Percentiles rank a stretch among this genome's conserved stretches.
These are phyloP conservation scores for Pilobolus umbonatus DNA, from an alignment of 192 early-diverging fungal species.

Conservation along the genomic window DNA sequence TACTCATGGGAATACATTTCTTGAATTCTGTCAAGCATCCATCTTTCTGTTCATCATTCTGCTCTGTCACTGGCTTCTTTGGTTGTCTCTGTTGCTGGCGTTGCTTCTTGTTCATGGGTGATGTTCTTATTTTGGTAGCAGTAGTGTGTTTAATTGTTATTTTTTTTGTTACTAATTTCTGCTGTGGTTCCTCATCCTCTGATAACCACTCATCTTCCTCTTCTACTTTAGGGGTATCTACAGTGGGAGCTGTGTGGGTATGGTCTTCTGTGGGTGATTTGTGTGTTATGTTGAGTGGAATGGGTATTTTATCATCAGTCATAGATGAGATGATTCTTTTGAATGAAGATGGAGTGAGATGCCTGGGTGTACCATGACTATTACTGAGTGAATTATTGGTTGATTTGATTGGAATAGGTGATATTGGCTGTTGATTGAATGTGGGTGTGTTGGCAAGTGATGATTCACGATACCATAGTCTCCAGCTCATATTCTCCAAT, in stretches of 20 bases:
- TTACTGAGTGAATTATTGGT: not conserved
- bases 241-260: not conserved
- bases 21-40: not conserved
- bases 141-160: no score
- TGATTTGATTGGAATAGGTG: not conserved
- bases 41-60: not conserved
- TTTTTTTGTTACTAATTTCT: no score
- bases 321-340: not conserved
- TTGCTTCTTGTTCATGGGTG: not conserved
- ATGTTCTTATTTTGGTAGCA: no score
- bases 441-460: not conserved
- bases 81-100: not conserved
- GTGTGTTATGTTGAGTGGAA: no score
- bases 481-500: conserved; percentile 30
- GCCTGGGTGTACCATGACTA: not conserved
- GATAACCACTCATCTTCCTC: not conserved
- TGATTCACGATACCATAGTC: conserved; percentile 35
- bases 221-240: not conserved
- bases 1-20: not conserved
- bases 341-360: not conserved
- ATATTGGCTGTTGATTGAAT: not conserved
- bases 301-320: not conserved
- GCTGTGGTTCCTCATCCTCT: not conserved
- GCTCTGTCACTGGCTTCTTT: no score
- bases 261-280: not conserved